phyloP scores from a whole-genome alignment of 1,284 basidiomycete species.

The Uromyces viciae-fabae region DNA sequence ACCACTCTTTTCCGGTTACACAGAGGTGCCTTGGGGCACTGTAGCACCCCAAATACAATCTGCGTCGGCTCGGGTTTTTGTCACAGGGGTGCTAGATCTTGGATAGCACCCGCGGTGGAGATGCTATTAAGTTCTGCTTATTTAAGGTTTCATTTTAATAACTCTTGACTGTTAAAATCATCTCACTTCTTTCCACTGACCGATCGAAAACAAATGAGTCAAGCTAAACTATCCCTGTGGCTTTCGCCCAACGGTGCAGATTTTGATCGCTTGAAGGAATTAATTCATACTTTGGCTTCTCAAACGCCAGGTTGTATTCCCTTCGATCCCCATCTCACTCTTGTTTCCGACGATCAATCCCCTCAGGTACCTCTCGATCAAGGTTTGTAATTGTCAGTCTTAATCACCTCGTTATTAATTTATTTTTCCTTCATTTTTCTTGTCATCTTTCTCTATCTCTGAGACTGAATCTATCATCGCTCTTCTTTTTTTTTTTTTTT shows the following conservation, averaged over 20 bases:
- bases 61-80: too few relatives aligned
- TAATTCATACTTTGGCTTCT: constrained; percentile 11
- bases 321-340: constrained; percentile 28
- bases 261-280: constrained; percentile 3
- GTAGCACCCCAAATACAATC: too few relatives aligned
- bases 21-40: too few relatives aligned
- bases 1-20: too few relatives aligned
- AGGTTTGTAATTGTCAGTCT: constrained; percentile 34
- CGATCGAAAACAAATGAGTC: too few relatives aligned
- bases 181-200: neutral
- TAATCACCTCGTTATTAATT: neutral
- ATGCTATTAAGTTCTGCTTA: too few relatives aligned
- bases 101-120: too few relatives aligned
- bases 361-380: constrained; percentile 26
- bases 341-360: constrained; percentile 35
- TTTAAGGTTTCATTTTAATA: too few relatives aligned
- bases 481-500: neutral
- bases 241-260: constrained; percentile 20
- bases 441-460: neutral
- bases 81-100: too few relatives aligned
- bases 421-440: neutral
- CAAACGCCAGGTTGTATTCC: constrained; percentile 23
- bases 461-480: neutral
- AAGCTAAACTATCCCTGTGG: constrained; percentile 31
- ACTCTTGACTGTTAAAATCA: too few relatives aligned